A percentile compares a stretch with the other conserved stretches of the same genome.
Conservation (phyloP, 805 yeast species). For the Starmera dryadoides region DNA sequence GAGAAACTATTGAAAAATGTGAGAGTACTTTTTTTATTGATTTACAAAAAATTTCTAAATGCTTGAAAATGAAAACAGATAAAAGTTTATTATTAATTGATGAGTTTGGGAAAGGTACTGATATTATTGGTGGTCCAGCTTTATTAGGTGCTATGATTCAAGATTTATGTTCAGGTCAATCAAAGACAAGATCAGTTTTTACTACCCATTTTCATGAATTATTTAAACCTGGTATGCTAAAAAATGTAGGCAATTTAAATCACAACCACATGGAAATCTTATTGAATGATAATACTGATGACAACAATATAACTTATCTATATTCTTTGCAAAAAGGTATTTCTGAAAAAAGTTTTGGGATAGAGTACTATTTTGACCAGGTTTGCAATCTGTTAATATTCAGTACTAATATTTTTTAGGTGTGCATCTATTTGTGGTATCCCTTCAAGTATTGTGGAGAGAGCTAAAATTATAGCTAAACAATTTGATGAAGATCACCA, state of each 20-base stretch:
- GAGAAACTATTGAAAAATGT: constrained; percentile 31
- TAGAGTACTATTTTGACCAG: constrained; percentile 8
- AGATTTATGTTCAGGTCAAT: constrained; percentile 11
- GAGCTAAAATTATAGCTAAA: constrained; percentile 23
- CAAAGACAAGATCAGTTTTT: constrained; percentile 21
- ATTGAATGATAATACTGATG: constrained; percentile 4
- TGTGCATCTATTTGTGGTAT: constrained; percentile 36
- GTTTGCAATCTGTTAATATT: neutral
- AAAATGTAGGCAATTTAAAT: constrained; percentile 14
- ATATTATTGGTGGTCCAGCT: constrained; percentile 37
- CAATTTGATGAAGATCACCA: no score
- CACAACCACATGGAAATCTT: constrained; percentile 30
- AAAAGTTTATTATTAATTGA: constrained; percentile 40
- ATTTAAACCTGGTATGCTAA: constrained; percentile 21
- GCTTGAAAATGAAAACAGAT: constrained; percentile 30
- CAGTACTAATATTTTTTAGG: neutral
- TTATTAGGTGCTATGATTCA: constrained; percentile 32
- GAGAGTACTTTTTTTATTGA: constrained; percentile 49
- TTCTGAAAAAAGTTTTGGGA: constrained; percentile 27
- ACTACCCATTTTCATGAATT: constrained; percentile 40
- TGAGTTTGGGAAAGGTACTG: constrained; percentile 51
- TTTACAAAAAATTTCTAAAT: constrained; percentile 33
- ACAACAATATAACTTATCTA: constrained; percentile 23
- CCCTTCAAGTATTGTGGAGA: constrained; percentile 18
- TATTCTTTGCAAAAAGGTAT: constrained; percentile 26